Percentiles rank a stretch among this genome's conserved stretches.
Conservation (phyloP, 1,139 yeast species). For the Fermentozyma sake region DNA sequence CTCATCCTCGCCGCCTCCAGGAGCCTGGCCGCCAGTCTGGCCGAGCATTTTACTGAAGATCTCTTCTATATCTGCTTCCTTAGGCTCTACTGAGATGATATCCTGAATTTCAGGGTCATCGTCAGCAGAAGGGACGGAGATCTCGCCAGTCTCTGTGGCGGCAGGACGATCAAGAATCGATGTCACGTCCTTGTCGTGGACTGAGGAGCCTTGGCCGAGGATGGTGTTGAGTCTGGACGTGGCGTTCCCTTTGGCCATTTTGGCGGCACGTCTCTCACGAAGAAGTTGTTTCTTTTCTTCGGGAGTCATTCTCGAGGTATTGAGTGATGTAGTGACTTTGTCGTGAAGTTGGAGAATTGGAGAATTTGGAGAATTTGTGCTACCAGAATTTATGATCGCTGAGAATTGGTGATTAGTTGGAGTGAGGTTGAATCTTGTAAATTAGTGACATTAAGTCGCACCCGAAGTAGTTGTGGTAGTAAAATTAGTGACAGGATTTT, state of each 20-base stretch:
- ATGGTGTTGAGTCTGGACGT: constrained; percentile 49
- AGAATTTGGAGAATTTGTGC: no score
- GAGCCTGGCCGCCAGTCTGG: constrained; percentile 8
- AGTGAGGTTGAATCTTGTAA: no score
- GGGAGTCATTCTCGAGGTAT: constrained; percentile 21
- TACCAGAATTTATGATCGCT: no score
- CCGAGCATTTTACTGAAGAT: constrained; percentile 32
- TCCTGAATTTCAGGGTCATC: constrained; percentile 35
- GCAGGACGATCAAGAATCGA: no score
- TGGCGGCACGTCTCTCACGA: constrained; percentile 69
- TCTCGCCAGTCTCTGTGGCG: constrained; percentile 1
- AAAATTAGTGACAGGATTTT: no score
- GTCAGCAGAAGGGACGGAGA: no score
- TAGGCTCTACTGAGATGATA: constrained; percentile 15
- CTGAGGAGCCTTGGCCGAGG: constrained; percentile 40
- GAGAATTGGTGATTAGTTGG: no score
- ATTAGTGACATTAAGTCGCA: no score
- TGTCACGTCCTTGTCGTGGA: constrained; percentile 19
- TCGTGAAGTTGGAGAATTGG: no score
- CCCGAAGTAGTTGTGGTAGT: no score
- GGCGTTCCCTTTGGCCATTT: constrained; percentile 57
- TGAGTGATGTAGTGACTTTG: no score
- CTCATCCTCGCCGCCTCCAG: constrained; percentile 6
- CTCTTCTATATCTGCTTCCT: constrained; percentile 27
- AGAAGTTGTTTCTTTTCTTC: constrained; percentile 60